A percentile compares a stretch with the other conserved stretches of the same genome.
phyloP scores from a whole-genome alignment of 371 early-diverging fungal species.

The Parasitella parasitica region DNA sequence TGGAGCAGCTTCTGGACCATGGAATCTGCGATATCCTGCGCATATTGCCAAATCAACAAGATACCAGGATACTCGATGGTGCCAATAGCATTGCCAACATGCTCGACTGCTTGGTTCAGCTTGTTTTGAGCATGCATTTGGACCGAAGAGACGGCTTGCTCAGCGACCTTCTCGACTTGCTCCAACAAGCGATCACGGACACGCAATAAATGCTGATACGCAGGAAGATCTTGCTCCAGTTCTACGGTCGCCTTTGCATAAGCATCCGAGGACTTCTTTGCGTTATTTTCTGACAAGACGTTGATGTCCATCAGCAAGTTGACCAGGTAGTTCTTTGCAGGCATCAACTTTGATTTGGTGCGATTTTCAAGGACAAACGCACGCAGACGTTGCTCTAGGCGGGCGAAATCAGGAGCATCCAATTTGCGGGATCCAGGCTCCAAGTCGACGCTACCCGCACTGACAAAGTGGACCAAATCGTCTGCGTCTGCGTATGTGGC shows the following conservation, averaged over 20 bases:
- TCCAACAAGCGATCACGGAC: slow-evolving; percentile 59
- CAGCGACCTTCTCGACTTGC: slow-evolving; percentile 69
- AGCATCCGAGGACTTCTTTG: slow-evolving; percentile 42
- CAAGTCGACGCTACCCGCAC: slow-evolving; percentile 66
- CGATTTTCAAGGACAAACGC: slow-evolving; percentile 95
- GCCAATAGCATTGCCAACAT: slow-evolving; percentile 62
- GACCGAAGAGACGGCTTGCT: slow-evolving; percentile 58
- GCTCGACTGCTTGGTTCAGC: slow-evolving; percentile 59
- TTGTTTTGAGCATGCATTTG: slow-evolving; percentile 53
- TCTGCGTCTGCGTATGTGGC: slow-evolving; percentile 88
- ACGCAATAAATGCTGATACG: slow-evolving; percentile 54
- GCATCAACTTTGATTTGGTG: slow-evolving; percentile 89
- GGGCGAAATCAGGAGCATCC: slow-evolving; percentile 68
- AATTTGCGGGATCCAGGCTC: slow-evolving; percentile 42
- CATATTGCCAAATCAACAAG: slow-evolving; percentile 83
- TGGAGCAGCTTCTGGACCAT: slow-evolving; percentile 65
- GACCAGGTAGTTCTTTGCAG: slow-evolving; percentile 87
- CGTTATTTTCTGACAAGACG: slow-evolving; percentile 57
- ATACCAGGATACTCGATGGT: slow-evolving; percentile 81
- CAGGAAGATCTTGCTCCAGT: slow-evolving; percentile 56
- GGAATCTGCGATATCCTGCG: slow-evolving; percentile 70
- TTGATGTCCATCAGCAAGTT: slow-evolving; percentile 76
- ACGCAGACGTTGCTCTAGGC: slow-evolving; percentile 83
- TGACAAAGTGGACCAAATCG: slow-evolving; percentile 95
- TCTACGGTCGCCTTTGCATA: slow-evolving; percentile 32